phyloP scores from a whole-genome alignment of 108 stramenopile species.

The Fragilaria radians region DNA sequence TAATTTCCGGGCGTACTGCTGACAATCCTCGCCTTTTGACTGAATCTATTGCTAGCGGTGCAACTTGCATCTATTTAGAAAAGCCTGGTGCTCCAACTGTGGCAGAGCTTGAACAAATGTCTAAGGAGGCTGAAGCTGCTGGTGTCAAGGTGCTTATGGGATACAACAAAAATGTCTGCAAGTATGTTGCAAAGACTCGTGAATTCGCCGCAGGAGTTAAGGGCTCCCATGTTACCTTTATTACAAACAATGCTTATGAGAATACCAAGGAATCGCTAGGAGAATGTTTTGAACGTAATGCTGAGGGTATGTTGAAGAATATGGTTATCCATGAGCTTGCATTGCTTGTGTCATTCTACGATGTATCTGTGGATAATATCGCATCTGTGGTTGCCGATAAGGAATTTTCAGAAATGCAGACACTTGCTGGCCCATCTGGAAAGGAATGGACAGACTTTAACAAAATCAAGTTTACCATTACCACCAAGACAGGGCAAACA shows the following conservation, averaged over 20 bases:
- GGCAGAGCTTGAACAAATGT: constrained; percentile 63
- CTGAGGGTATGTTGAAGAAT: constrained; percentile 93
- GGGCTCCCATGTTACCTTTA: constrained; percentile 79
- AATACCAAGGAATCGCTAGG: constrained; percentile 80
- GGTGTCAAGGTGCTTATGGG: constrained; percentile 84
- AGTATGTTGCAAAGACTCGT: constrained; percentile 83
- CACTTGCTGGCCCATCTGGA: constrained; percentile 68
- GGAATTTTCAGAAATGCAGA: constrained; percentile 79
- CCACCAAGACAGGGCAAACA: constrained; percentile 85
- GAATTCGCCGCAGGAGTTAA: constrained; percentile 67
- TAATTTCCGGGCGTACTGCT: constrained; percentile 85
- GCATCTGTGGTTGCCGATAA: constrained; percentile 70
- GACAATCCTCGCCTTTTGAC: constrained; percentile 81
- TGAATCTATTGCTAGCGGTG: constrained; percentile 66
- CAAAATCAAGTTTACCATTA: constrained; percentile 91
- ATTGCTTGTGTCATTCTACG: constrained; percentile 83
- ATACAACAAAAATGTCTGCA: constrained; percentile 93
- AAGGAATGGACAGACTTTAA: constrained; percentile 84
- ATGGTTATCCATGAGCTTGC: constrained; percentile 93
- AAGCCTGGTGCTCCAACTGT: constrained; percentile 92
- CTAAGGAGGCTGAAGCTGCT: constrained; percentile 61
- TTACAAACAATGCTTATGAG: constrained; percentile 89
- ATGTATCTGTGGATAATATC: constrained; percentile 86
- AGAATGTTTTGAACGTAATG: constrained; percentile 92
- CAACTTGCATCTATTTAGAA: constrained; percentile 80